phyloP scores from a whole-genome alignment of 1,284 basidiomycete species.

The Sanghuangporus baumii region DNA sequence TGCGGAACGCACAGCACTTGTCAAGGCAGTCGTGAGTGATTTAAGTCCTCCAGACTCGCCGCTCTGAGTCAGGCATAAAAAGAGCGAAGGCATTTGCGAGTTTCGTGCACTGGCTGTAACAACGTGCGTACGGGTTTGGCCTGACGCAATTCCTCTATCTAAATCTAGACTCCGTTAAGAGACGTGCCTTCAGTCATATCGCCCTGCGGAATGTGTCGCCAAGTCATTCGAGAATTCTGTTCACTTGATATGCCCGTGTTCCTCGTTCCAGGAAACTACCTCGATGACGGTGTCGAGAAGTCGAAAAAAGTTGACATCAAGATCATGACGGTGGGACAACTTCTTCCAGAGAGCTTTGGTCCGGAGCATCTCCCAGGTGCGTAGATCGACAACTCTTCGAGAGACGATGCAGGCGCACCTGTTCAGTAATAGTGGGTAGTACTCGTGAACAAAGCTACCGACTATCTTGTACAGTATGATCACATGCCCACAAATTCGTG shows the following conservation, averaged over 20 bases:
- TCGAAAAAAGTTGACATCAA: slow-evolving; percentile 44
- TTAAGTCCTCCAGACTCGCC: neutral
- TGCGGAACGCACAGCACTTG: slow-evolving; percentile 84
- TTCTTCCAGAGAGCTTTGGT: slow-evolving; percentile 87
- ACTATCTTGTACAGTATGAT: too few relatives aligned
- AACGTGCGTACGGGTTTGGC: slow-evolving; percentile 41
- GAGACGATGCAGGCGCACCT: neutral
- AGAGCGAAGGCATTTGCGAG: slow-evolving; percentile 70
- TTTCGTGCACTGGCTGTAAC: slow-evolving; percentile 74
- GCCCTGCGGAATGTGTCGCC: slow-evolving; percentile 90
- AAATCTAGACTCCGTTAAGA: slow-evolving; percentile 27
- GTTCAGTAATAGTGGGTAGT: too few relatives aligned
- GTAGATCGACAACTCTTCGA: neutral
- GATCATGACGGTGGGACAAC: slow-evolving; percentile 65
- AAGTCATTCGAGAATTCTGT: slow-evolving; percentile 89
- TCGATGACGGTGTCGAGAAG: slow-evolving; percentile 31
- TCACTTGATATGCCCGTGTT: slow-evolving; percentile 69
- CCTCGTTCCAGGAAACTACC: slow-evolving; percentile 69
- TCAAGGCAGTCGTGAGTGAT: slow-evolving; percentile 73
- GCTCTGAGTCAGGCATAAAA: slow-evolving; percentile 6
- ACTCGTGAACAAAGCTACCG: too few relatives aligned
- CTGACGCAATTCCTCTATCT: neutral
- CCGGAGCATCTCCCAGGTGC: slow-evolving; percentile 55
- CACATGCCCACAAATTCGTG: too few relatives aligned
- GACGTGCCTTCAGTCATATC: slow-evolving; percentile 64